phyloP scores from a whole-genome alignment of 1,139 yeast species.

The Arxiozyma telluris region DNA sequence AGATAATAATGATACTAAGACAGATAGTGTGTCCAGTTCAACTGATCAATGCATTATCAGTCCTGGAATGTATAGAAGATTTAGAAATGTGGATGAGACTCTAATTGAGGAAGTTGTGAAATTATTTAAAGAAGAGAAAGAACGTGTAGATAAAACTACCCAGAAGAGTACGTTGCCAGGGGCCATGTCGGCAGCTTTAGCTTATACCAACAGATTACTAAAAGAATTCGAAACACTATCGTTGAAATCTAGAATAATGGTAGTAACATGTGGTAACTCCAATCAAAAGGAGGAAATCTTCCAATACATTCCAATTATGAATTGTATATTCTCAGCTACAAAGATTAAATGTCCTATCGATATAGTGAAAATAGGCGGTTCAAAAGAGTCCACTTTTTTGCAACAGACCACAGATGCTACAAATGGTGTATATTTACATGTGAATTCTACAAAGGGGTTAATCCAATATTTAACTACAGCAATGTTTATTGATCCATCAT shows the following conservation, averaged over 20 bases:
- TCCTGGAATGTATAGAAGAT: constrained; percentile 76
- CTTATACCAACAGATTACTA: constrained; percentile 67
- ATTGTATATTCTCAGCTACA: constrained; percentile 91
- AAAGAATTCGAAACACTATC: constrained; percentile 40
- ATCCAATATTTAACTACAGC: constrained; percentile 53
- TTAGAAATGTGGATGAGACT: constrained; percentile 69
- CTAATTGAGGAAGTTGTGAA: constrained; percentile 54
- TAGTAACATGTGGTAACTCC: constrained; percentile 37
- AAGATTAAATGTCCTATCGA: constrained; percentile 85
- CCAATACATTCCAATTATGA: constrained; percentile 90
- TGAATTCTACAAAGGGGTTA: constrained; percentile 68
- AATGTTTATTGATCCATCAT: constrained; percentile 65
- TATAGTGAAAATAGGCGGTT: constrained; percentile 68
- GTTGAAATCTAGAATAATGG: constrained; percentile 62
- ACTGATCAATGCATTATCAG: constrained; percentile 26
- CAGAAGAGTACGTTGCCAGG: constrained; percentile 55
- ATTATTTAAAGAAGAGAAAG: constrained; percentile 33
- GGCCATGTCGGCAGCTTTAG: constrained; percentile 56
- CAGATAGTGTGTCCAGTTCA: background rate
- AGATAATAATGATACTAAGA: constrained; percentile 4
- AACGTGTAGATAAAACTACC: constrained; percentile 18
- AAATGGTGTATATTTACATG: constrained; percentile 73
- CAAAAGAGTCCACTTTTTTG: constrained; percentile 62
- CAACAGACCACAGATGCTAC: constrained; percentile 98
- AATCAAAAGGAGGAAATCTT: constrained; percentile 63